These are phyloP conservation scores for Aspergillus jensenii DNA, from an alignment of 2,329 filamentous ascomycete genomes.

Conservation along the genomic window DNA sequence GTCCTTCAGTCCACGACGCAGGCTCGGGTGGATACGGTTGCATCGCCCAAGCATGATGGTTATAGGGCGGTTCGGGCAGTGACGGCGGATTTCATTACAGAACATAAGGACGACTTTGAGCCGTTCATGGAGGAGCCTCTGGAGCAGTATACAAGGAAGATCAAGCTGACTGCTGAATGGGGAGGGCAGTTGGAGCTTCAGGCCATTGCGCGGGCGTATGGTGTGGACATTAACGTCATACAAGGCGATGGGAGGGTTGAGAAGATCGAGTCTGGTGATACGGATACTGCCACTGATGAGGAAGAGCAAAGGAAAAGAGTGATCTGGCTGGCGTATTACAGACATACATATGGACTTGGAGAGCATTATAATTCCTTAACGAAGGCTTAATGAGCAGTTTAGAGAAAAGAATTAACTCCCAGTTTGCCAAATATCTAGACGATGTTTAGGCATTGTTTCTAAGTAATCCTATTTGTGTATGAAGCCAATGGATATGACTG, in stretches of 20 bases:
- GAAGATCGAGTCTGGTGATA: constrained; percentile 61
- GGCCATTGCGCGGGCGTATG: constrained; percentile 79
- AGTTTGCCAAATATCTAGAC: neutral
- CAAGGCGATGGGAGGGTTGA: constrained; percentile 79
- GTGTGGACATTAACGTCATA: constrained; percentile 77
- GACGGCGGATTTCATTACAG: constrained; percentile 74
- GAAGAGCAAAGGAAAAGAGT: constrained; percentile 53
- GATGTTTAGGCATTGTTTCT: neutral
- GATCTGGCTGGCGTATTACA: constrained; percentile 93
- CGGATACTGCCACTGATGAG: constrained; percentile 35
- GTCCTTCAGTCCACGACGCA: constrained; percentile 30
- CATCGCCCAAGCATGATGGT: constrained; percentile 39
- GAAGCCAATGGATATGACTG: neutral
- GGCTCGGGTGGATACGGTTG: constrained; percentile 33
- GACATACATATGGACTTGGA: constrained; percentile 88
- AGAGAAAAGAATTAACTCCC: neutral
- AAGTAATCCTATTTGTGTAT: no score
- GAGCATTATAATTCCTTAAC: constrained; percentile 95
- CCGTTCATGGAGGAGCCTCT: constrained; percentile 84
- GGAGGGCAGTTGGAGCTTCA: constrained; percentile 88
- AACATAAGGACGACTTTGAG: constrained; percentile 75
- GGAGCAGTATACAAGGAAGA: constrained; percentile 69
- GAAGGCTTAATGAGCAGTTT: constrained; percentile 30
- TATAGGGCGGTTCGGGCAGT: constrained; percentile 69
- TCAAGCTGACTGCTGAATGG: constrained; percentile 90